Conservation (phyloP, 768 basidiomycete species). For the Suillus weaverae region DNA sequence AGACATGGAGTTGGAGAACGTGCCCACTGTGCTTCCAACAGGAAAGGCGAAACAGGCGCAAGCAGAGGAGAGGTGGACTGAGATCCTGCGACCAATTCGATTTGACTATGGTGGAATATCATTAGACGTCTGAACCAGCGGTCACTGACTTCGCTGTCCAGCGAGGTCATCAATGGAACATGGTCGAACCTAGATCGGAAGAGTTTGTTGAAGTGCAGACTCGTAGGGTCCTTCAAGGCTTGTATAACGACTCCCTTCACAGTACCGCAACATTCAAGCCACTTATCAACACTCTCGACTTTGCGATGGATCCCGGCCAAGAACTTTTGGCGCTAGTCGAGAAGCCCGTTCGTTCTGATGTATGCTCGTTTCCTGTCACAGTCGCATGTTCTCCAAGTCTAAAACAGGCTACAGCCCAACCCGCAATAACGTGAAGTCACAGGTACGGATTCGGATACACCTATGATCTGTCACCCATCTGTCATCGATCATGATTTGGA, state of each 20-base stretch:
- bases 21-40: constrained; percentile 14
- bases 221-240: not conserved
- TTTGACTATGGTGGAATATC: no score
- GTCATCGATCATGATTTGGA: not conserved
- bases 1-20: constrained; percentile 17
- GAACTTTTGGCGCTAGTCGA: not conserved
- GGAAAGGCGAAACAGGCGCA: constrained; percentile 10
- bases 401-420: not conserved
- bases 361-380: not conserved
- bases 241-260: not conserved
- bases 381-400: not conserved
- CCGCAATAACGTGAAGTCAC: not conserved
- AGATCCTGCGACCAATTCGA: constrained; percentile 10
- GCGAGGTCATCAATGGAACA: not conserved
- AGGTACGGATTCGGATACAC: not conserved
- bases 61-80: constrained; percentile 16
- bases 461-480: not conserved
- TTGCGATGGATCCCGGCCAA: not conserved
- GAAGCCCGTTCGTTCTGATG: not conserved
- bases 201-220: not conserved
- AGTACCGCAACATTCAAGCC: not conserved
- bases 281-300: not conserved
- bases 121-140: not conserved
- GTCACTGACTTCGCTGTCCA: not conserved
- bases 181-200: not conserved